Conservation (phyloP, 495 filamentous ascomycete genomes). For the Sabuloglossum arenarium region DNA sequence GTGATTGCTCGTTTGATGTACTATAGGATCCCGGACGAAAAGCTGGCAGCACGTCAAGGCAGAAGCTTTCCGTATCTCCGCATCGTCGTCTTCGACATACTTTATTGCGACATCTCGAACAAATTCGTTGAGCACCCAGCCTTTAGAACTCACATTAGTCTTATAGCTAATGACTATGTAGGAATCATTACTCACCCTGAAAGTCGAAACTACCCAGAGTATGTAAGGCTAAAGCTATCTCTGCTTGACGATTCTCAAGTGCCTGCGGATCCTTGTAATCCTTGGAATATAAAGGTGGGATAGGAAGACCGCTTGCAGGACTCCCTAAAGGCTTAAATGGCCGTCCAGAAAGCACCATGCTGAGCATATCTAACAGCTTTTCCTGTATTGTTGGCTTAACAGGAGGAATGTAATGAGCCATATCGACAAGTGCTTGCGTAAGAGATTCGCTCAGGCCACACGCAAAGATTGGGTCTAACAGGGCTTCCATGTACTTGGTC, state of each 20-base stretch:
- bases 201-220: conserved; percentile 96
- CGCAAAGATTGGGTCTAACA: conserved; percentile 90
- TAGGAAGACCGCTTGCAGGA: conserved; percentile 43
- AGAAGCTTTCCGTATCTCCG: conserved; percentile 81
- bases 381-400: conserved; percentile 86
- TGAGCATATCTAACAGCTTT: conserved; percentile 81
- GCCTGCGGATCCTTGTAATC: conserved; percentile 60
- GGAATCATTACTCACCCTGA: conserved; percentile 25
- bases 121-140: conserved; percentile 91
- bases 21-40: conserved; percentile 88
- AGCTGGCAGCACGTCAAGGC: conserved; percentile 95
- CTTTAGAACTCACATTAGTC: conserved; percentile 15
- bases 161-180: not conserved
- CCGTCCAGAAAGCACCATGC: conserved; percentile 76
- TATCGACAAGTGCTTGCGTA: conserved; percentile 86
- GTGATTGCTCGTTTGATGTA: conserved; percentile 91
- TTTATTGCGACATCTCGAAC: conserved; percentile 95
- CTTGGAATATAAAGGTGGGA: conserved; percentile 59
- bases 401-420: conserved; percentile 96
- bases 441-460: conserved; percentile 84
- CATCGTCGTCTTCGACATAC: conserved; percentile 88
- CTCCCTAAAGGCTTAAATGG: conserved; percentile 83
- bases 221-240: conserved; percentile 79
- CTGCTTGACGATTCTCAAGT: conserved; percentile 56
- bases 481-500: conserved; percentile 91